Base-by-base conservation (phyloP, 1,139 yeast genomes). In the Saccharomyces hybrid region DNA sequence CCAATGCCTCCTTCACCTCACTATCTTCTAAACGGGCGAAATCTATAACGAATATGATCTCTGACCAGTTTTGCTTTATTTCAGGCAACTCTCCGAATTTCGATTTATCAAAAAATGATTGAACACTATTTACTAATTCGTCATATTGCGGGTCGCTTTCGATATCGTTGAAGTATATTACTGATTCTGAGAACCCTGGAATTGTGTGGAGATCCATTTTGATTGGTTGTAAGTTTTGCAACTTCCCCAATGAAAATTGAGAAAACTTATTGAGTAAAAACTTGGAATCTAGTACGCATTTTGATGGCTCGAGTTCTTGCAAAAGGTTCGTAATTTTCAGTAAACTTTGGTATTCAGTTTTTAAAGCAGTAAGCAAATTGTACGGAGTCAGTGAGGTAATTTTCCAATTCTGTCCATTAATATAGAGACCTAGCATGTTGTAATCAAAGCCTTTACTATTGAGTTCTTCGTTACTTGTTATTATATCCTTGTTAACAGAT, bases 81-180 rank as follows among this genome's bases (percentile, higher is more conserved):
- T 80, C 79, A 1, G 95, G 95, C 11, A 89, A 72, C 61, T 82
- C 84, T 7, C 88, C 90, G 23, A 76, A 74, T 54, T 65, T 68
- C 53, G 73, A 60, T 48, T 72, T 63, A 42, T 71, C 66, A 29
- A 71, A 71, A 71, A 65, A 82, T 56, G 72, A 76, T 4, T 69
- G 60, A 28, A 82, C 70, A 56, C 83, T 76, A 1, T 69, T 57
- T 0, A 80, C 65, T 65, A 81, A 79, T 3, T 71, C 67, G 1
- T 68, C 64, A 66, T 88, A 91, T 44, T 73, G 74, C 0, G 67
- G 65, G 62, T 90, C 96, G 0, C 60, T 65, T 61, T 84, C 95
- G 11, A 93, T 71, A 68, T 93, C 85, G 63, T 91, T 95, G 61
- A 91, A 76, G 73, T 84, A 91, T 1, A 86, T 76, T 6, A 91